Evolutionary conservation across 768 basidiomycete genomes (phyloP), one percentile per base, ranked within the genome.

Genomic region (Chiua virens): DNA sequence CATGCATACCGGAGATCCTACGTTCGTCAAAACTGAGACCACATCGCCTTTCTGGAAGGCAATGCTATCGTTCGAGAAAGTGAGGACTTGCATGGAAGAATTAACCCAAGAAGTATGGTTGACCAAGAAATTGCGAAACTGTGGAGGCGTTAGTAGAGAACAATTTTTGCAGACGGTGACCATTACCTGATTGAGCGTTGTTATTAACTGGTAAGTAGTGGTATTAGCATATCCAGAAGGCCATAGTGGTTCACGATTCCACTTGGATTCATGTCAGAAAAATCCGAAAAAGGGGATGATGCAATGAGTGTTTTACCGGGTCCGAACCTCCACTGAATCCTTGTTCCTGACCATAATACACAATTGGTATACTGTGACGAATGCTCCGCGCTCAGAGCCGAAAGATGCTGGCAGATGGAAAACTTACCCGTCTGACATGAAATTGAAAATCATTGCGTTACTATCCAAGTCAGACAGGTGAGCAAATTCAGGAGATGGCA

Each of bases 211-310:
- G 61, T 86, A 85, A 8, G 78, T 64, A 30, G 77, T 66, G 11
- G 83, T 83, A 57, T 81, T 79, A 23, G 73, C 66, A 60, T 90
- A 90, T 22, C 72, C 66, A 5, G 86, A 85, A 13, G 83, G 69
- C 89, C 88, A 91, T 30, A 89, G 71, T 5, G 89, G 79, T 61
- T 87, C 89, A 45, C 89, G 82, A 63, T 92, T 92, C 55, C 73
- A 78, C 85, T 87, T 34, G 28, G 10, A 23, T 48, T 15, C 43
- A 45, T 45, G 42, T 34, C 45, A 23, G 27, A 27, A n/a, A 30
- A 14, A 11, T 30, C 2, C 30, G 13, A 30, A 11, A 28, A 11
- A 30, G 30, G 30, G 13, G 30, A 30, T 11, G 13, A 30, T 30
- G 30, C 30, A 30, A 30, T 14, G 30, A 3, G 30, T 30, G 30